These are phyloP conservation scores for Alternaria burnsii DNA, from an alignment of 2,329 filamentous ascomycete genomes.

Conservation along the genomic window DNA sequence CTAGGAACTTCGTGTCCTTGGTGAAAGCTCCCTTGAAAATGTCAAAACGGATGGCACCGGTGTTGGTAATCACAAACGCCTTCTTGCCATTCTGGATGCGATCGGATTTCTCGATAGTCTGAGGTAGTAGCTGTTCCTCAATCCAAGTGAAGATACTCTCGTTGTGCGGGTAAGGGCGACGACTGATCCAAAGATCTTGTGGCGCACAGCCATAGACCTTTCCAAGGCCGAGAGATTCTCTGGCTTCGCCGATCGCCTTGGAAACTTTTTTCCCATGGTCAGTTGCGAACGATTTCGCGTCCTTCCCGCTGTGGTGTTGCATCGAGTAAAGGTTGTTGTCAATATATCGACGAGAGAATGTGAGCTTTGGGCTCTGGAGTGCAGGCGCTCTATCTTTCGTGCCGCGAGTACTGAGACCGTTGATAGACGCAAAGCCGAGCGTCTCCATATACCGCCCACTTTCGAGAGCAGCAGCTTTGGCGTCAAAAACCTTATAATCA, in stretches of 20 bases:
- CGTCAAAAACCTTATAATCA: conserved; percentile 82
- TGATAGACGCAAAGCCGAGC: conserved; percentile 89
- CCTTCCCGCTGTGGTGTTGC: conserved; percentile 79
- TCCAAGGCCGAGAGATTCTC: conserved; percentile 76
- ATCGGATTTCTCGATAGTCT: conserved; percentile 61
- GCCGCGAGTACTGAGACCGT: conserved; percentile 64
- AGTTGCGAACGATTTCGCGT: conserved; percentile 78
- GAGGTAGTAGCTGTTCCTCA: conserved; percentile 76
- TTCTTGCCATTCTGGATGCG: conserved; percentile 62
- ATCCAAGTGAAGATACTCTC: conserved; percentile 86
- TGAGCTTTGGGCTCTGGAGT: conserved; percentile 50
- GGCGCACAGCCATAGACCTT: conserved; percentile 84
- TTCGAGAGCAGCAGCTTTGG: conserved; percentile 78
- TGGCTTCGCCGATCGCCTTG: conserved; percentile 71
- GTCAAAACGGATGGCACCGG: conserved; percentile 91
- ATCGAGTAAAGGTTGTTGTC: conserved; percentile 92
- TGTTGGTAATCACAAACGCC: conserved; percentile 81
- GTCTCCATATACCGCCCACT: conserved; percentile 95
- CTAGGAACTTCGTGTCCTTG: conserved; percentile 81
- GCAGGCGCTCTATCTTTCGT: conserved; percentile 35
- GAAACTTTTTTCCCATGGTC: conserved; percentile 76
- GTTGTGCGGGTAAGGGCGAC: conserved; percentile 75
- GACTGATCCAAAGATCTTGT: conserved; percentile 80
- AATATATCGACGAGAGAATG: conserved; percentile 83
- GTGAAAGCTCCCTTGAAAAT: conserved; percentile 94